Evolutionary conservation across 306 rosid species (phyloP), one percentile per base, ranked within the genome.

Genomic region (Prunus dulcis): DNA sequence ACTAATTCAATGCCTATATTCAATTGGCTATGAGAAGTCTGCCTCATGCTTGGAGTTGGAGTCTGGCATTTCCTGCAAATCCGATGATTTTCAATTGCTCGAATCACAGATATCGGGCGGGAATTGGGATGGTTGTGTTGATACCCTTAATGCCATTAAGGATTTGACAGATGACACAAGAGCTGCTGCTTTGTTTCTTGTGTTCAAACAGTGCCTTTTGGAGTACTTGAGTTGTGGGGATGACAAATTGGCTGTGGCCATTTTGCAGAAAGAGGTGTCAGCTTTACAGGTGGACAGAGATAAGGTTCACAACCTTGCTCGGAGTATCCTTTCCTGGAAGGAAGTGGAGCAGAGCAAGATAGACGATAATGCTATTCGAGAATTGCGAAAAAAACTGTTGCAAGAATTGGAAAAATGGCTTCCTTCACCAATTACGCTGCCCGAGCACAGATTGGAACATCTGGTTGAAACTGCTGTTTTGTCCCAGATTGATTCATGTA

Each of bases 21-120:
- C 95, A 71, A 80, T 90, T 77, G 96, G 96, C 45, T 92, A 85
- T 75, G 73, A 28, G 20, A 88, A 80, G 20, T 84, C 97, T 13
- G 98, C 98, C 0, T 83, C 87, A 11, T 84, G 82, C 72, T 83
- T 89, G 86, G 98, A 92, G 85, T 75, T 49, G 4, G 97, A 94
- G 82, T 94, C 98, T 62, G 96, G 92, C 30, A 79, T 90, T 84
- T 85, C 86, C 1, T 67, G 55, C 71, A 84, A 88, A 73, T 90
- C 92, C 28, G 5, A 58, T 0, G 93, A 89, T 79, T 83, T 87
- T 80, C 82, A 77, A 67, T 76, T 86, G 79, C 83, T 92, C 55
- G 92, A 92, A 79, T 80, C 95, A 4, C 89, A 86, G 71, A 58
- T 91, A 8, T 50, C 83, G 22, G 66, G 76, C 28, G 97, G 96